Percentiles rank a stretch among this genome's conserved stretches.
Conservation (phyloP, 768 basidiomycete genomes). For the Suillus subalutaceus region DNA sequence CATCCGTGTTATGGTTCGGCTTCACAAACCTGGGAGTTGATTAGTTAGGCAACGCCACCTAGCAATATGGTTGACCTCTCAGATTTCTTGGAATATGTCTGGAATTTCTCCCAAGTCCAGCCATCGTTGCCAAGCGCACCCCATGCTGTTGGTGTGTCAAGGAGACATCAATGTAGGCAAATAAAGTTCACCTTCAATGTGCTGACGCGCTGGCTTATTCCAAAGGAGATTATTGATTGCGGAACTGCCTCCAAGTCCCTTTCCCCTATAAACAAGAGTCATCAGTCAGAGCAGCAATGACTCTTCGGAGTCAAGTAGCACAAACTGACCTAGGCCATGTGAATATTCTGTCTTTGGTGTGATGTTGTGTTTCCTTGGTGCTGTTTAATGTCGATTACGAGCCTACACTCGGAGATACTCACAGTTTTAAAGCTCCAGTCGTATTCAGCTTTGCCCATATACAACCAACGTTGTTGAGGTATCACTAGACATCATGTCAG, state of each 20-base stretch:
- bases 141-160: constrained; percentile 18
- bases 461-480: neutral
- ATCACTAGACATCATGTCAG: neutral
- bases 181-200: neutral
- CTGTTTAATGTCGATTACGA: neutral
- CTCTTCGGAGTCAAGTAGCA: neutral
- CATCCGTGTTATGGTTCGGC: neutral
- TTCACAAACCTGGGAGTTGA: constrained; percentile 1
- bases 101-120: constrained; percentile 53
- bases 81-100: constrained; percentile 39
- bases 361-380: neutral
- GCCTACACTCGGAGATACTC: neutral
- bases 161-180: neutral
- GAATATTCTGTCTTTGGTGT: neutral
- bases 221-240: neutral
- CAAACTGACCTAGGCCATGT: neutral
- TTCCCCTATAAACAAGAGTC: neutral
- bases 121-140: constrained; percentile 57
- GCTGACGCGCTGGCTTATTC: neutral
- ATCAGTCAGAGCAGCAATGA: neutral
- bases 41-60: neutral
- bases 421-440: neutral
- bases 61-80: constrained; percentile 36
- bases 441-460: neutral
- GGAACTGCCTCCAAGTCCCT: neutral